Percentiles rank a stretch among this genome's conserved stretches.
Evolutionary conservation across 805 yeast genomes (phyloP).

Genomic region (Ogataea sp.): DNA sequence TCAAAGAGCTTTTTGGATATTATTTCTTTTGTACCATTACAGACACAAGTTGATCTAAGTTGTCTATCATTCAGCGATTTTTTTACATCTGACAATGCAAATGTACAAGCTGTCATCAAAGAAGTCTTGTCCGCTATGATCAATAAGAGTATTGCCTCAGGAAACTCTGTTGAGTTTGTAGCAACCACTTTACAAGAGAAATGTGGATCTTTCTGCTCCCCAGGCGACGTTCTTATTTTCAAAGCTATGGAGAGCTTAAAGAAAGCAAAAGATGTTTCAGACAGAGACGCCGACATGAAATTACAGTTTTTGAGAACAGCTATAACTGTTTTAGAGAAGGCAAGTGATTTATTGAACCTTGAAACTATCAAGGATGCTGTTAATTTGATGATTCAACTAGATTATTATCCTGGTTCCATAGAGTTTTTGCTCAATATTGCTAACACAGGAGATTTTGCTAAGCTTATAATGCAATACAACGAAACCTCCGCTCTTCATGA

Average conservation of each 20-base stretch:
- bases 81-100: conserved; percentile 57
- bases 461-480: conserved; percentile 48
- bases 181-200: conserved; percentile 84
- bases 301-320: conserved; percentile 64
- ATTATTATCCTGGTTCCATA: conserved; percentile 79
- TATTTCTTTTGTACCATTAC: conserved; percentile 57
- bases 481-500: conserved; percentile 34
- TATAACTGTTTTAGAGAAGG: conserved; percentile 66
- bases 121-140: conserved; percentile 86
- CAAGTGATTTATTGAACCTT: conserved; percentile 66
- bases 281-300: conserved; percentile 61
- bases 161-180: conserved; percentile 88
- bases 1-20: conserved; percentile 43
- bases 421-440: conserved; percentile 76
- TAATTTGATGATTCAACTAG: conserved; percentile 66
- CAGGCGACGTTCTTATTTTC: conserved; percentile 88
- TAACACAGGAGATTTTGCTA: conserved; percentile 53
- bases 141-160: conserved; percentile 79
- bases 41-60: conserved; percentile 61
- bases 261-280: conserved; percentile 70
- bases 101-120: conserved; percentile 58
- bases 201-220: conserved; percentile 91
- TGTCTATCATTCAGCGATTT: conserved; percentile 66
- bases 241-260: conserved; percentile 90
- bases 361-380: conserved; percentile 81